These are phyloP conservation scores for Sporisorium sorghi DNA, from an alignment of 1,284 basidiomycete species.

Conservation along the genomic window DNA sequence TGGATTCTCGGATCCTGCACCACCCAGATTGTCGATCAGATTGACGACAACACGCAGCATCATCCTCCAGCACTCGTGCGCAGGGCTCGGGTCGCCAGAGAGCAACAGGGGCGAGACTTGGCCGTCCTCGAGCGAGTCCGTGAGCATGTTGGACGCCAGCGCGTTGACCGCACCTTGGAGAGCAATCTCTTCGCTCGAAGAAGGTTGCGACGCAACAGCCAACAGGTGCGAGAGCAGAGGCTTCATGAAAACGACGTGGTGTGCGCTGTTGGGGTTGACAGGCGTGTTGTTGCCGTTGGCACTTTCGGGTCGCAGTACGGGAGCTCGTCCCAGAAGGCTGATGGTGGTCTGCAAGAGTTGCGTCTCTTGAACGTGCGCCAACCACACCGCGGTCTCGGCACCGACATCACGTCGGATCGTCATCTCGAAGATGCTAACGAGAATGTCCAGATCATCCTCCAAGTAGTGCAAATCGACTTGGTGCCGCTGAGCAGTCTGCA, in stretches of 20 bases:
- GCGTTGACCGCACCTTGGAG: slow-evolving; percentile 83
- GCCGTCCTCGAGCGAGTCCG: slow-evolving; percentile 79
- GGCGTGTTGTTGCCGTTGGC: slow-evolving; percentile 12
- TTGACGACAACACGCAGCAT: slow-evolving; percentile 85
- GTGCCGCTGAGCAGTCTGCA: slow-evolving; percentile 73
- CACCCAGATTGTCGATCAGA: slow-evolving; percentile 75
- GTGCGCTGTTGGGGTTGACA: slow-evolving; percentile 36
- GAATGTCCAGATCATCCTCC: slow-evolving; percentile 82
- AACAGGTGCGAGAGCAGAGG: slow-evolving; percentile 85
- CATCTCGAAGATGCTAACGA: slow-evolving; percentile 84
- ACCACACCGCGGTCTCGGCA: slow-evolving; percentile 80
- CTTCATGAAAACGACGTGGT: slow-evolving; percentile 44
- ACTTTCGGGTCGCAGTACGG: slow-evolving; percentile 38
- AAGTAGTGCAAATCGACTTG: slow-evolving; percentile 73
- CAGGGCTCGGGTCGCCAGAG: slow-evolving; percentile 79
- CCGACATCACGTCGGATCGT: slow-evolving; percentile 76
- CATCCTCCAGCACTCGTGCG: slow-evolving; percentile 83
- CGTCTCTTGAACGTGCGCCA: slow-evolving; percentile 82
- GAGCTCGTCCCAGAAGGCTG: slow-evolving; percentile 78
- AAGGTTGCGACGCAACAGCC: slow-evolving; percentile 80
- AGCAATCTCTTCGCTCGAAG: slow-evolving; percentile 85
- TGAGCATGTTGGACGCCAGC: slow-evolving; percentile 85
- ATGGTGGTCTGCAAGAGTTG: slow-evolving; percentile 82
- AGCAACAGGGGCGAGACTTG: slow-evolving; percentile 78
- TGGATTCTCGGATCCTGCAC: slow-evolving; percentile 31